Evolutionary conservation across 345 rosid genomes (phyloP), one percentile per base, ranked within the genome.

Genomic region (Lepidium africanum): DNA sequence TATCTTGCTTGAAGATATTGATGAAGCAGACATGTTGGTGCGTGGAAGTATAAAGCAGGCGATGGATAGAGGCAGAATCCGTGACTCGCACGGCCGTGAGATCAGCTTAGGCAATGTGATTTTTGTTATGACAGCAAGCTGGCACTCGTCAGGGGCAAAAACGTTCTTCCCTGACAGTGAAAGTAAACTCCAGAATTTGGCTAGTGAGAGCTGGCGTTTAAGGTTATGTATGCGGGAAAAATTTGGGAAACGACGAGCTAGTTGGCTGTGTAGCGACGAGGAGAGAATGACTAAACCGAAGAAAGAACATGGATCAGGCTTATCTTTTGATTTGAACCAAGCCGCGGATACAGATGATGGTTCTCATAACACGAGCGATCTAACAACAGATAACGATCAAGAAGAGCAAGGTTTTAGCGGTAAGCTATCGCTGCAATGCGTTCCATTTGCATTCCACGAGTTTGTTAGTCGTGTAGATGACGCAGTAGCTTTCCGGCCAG

Each of bases 51-150:
- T 95, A 35, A 91, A 85, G 69, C 79, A 83, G 23, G 99, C 97
- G 3, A 86, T 91, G 87, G 97, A 95, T 50, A 83, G 90, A 70
- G 99, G 99, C 16, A 81, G 99, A 46, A 82, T 95, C 40, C 65
- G 84, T 39, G 96, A 95, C 77, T 89, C 99, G 21, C 81, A 91
- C 46, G 97, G 97, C 72, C 90, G 99, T 7, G 99, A 95, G 78
- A 84, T 89, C 73, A 95, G 93, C 75, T 86, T 95, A 39, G 92
- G 96, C 23, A 91, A 85, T 30, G 92, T 91, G 17, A 95, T 88
- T 40, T 84, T 95, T 72, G 85, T 95, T 49, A 84, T 95, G 65
- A 87, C 99, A 9, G 87, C 88, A 45, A 83, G 71, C 65, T 70
- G 79, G 79, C 65, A 64, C 23, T 69, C 75, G 39, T 84, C 84